These are phyloP conservation scores for Coemansia sp. DNA, from an alignment of 192 early-diverging fungal genomes.

Conservation along the genomic window DNA sequence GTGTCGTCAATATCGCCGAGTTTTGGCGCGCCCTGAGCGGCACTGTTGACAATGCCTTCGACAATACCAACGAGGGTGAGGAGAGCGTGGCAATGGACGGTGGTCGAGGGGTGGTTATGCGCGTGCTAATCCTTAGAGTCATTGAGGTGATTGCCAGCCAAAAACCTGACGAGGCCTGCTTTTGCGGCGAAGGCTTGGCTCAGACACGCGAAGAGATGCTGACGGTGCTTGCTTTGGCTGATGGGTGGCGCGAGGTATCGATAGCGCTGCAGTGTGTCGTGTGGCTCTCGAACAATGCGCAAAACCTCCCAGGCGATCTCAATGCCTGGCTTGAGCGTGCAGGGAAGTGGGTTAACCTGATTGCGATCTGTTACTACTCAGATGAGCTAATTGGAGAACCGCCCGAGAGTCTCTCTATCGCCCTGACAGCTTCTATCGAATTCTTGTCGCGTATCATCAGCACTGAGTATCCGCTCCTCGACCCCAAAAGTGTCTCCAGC, in stretches of 20 bases:
- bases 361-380: conserved; percentile 32
- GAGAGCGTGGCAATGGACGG: neutral
- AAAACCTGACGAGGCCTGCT: conserved; percentile 8
- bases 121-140: conserved; percentile 27
- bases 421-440: conserved; percentile 34
- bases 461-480: conserved; percentile 46
- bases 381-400: conserved; percentile 12
- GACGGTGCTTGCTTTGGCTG: conserved; percentile 16
- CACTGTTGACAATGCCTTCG: conserved; percentile 37
- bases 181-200: conserved; percentile 16
- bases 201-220: conserved; percentile 36
- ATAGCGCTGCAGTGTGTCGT: conserved; percentile 29
- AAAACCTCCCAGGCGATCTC: conserved; percentile 16
- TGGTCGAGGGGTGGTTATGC: conserved; percentile 1
- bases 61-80: neutral
- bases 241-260: conserved; percentile 36
- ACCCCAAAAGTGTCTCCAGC: conserved; percentile 18
- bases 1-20: conserved; percentile 26
- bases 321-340: conserved; percentile 36
- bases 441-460: conserved; percentile 36
- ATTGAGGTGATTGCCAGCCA: conserved; percentile 29
- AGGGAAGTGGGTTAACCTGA: conserved; percentile 23
- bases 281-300: conserved; percentile 40
- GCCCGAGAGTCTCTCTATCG: conserved; percentile 2
- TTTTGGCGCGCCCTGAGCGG: conserved; percentile 38